Percentiles rank a stretch among this genome's conserved stretches.
Evolutionary conservation across 257 asterid species (phyloP).

Genomic region (Solanum chiquidenum): DNA sequence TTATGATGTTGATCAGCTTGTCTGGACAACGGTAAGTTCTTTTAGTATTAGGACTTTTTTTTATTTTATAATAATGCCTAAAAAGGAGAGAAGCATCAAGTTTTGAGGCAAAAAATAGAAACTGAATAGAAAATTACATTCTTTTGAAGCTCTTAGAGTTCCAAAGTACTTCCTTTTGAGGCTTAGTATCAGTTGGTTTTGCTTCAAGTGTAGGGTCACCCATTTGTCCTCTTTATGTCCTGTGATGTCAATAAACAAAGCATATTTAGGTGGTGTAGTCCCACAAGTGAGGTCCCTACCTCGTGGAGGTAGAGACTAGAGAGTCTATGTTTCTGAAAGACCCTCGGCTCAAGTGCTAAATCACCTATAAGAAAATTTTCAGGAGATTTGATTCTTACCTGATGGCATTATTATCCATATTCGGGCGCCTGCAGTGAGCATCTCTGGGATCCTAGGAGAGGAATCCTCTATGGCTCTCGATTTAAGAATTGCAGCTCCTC

Average conservation of each 20-base stretch:
- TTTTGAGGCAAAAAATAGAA: background rate
- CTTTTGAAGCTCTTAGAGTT: constrained; percentile 37
- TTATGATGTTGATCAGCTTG: constrained; percentile 32
- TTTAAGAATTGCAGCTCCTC: constrained; percentile 50
- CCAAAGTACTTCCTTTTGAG: constrained; percentile 43
- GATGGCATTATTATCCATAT: constrained; percentile 49
- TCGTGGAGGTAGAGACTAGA: background rate
- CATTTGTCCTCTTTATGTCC: constrained; percentile 38
- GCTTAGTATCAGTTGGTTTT: constrained; percentile 26
- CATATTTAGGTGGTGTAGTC: background rate
- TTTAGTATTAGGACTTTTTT: background rate
- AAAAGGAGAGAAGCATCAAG: background rate
- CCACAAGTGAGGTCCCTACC: background rate
- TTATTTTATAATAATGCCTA: background rate
- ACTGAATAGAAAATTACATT: constrained; percentile 22
- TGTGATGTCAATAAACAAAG: constrained; percentile 5
- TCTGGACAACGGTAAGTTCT: constrained; percentile 21
- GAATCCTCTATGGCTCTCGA: constrained; percentile 38
- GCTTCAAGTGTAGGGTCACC: constrained; percentile 32
- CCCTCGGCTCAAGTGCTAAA: background rate
- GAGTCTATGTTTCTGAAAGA: background rate
- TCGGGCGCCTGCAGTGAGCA: constrained; percentile 32
- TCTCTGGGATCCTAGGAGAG: constrained; percentile 22
- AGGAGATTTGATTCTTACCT: constrained; percentile 18
- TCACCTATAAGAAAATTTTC: background rate